Evolutionary conservation across 345 rosid species (phyloP).

Genomic region (Bruguiera sexangula): DNA sequence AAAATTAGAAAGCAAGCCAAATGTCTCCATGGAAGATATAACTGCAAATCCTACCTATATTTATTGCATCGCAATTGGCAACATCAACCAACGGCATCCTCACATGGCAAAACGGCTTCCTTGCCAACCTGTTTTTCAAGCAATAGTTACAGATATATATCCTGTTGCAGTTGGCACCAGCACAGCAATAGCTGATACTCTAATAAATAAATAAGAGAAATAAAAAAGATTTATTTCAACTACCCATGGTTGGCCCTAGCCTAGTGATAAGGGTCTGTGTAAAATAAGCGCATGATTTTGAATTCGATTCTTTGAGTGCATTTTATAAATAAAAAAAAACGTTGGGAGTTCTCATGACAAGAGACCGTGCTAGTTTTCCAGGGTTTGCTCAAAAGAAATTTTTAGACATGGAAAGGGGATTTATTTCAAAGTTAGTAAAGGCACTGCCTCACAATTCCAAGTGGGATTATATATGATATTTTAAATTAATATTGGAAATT

Average conservation of each 20-base stretch:
- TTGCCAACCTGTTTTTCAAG: not conserved
- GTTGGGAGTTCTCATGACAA: too few relatives aligned
- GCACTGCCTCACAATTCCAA: too few relatives aligned
- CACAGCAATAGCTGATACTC: not conserved
- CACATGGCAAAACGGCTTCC: conserved; percentile 4
- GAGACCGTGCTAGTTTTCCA: too few relatives aligned
- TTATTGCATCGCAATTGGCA: not conserved
- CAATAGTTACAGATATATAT: not conserved
- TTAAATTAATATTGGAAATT: too few relatives aligned
- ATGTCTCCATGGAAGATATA: not conserved
- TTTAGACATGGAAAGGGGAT: too few relatives aligned
- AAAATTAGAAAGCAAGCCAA: not conserved
- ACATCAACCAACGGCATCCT: not conserved
- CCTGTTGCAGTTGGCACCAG: not conserved
- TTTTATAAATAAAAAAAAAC: too few relatives aligned
- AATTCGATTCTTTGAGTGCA: too few relatives aligned
- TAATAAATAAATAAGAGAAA: conserved; percentile 7
- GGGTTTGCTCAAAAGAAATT: too few relatives aligned
- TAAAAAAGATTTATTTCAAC: not conserved
- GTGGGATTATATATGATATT: too few relatives aligned
- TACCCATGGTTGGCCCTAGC: not conserved
- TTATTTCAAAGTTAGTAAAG: too few relatives aligned
- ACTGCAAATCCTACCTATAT: not conserved
- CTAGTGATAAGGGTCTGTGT: too few relatives aligned
- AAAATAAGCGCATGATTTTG: too few relatives aligned